Conservation (phyloP, 768 basidiomycete genomes). For the Boletus barrowsii region DNA sequence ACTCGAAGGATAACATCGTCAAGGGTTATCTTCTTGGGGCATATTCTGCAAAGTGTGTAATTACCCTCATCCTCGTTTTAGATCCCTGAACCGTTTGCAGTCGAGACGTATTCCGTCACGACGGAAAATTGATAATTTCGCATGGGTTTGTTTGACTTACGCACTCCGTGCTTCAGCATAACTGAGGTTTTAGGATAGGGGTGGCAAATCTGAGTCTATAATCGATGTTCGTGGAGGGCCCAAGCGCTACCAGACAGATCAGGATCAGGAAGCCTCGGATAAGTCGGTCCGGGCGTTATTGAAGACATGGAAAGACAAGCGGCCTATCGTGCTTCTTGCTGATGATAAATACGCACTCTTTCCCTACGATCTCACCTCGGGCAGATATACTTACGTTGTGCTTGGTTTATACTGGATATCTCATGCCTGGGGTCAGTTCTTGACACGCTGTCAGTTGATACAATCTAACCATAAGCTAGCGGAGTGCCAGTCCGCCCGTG, state of each 20-base stretch:
- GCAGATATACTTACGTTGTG: constrained; percentile 50
- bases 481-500: constrained; percentile 55
- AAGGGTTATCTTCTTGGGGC: constrained; percentile 77
- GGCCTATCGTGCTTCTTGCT: constrained; percentile 66
- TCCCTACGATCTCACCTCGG: constrained; percentile 59
- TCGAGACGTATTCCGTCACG: constrained; percentile 63
- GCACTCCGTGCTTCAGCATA: not conserved
- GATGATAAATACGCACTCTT: constrained; percentile 74
- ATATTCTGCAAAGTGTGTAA: constrained; percentile 58
- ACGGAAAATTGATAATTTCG: constrained; percentile 72
- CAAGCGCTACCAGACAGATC: constrained; percentile 41
- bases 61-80: not conserved
- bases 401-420: constrained; percentile 64
- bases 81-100: constrained; percentile 35
- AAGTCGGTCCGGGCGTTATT: constrained; percentile 70
- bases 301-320: constrained; percentile 48
- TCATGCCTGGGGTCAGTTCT: constrained; percentile 46
- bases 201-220: constrained; percentile 64
- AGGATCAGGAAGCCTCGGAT: constrained; percentile 67
- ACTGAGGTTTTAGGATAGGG: constrained; percentile 38
- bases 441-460: not conserved
- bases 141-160: constrained; percentile 58
- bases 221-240: constrained; percentile 41
- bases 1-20: constrained; percentile 54
- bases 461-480: constrained; percentile 35